These are phyloP conservation scores for Trichaptum fuscoviolaceum DNA, from an alignment of 768 basidiomycete species.

Conservation along the genomic window DNA sequence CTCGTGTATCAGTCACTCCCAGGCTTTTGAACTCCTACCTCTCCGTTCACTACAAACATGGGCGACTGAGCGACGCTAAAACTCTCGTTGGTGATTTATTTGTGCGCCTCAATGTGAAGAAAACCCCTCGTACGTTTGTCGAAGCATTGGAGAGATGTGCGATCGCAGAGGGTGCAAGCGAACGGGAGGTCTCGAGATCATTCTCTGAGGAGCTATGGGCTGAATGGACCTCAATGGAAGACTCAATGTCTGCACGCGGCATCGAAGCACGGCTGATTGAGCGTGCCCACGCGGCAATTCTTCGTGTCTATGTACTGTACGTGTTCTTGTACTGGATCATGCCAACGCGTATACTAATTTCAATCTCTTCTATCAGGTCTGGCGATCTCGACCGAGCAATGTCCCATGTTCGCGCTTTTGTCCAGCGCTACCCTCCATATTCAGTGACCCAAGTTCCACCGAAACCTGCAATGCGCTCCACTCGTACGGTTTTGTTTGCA, in stretches of 20 bases:
- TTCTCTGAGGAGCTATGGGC: constrained; percentile 65
- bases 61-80: constrained; percentile 40
- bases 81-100: constrained; percentile 51
- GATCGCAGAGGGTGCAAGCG: constrained; percentile 32
- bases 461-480: constrained; percentile 50
- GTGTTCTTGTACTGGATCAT: constrained; percentile 22
- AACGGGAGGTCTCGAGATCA: constrained; percentile 40
- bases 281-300: constrained; percentile 60
- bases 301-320: constrained; percentile 59
- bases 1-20: constrained; percentile 49
- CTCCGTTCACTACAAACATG: constrained; percentile 64
- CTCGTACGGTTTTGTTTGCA: constrained; percentile 49
- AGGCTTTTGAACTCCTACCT: constrained; percentile 77
- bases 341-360: not conserved
- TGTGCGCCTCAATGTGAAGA: constrained; percentile 32
- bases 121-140: constrained; percentile 53
- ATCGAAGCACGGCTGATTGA: constrained; percentile 51
- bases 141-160: constrained; percentile 68
- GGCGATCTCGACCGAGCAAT: constrained; percentile 49
- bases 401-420: constrained; percentile 55
- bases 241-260: constrained; percentile 25
- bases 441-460: constrained; percentile 35
- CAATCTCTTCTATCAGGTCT: constrained; percentile 32
- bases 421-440: constrained; percentile 55
- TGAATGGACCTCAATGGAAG: constrained; percentile 53